Evolutionary conservation across 148 eudicot genomes (phyloP).

Genomic region (Chenopodium quinoa): DNA sequence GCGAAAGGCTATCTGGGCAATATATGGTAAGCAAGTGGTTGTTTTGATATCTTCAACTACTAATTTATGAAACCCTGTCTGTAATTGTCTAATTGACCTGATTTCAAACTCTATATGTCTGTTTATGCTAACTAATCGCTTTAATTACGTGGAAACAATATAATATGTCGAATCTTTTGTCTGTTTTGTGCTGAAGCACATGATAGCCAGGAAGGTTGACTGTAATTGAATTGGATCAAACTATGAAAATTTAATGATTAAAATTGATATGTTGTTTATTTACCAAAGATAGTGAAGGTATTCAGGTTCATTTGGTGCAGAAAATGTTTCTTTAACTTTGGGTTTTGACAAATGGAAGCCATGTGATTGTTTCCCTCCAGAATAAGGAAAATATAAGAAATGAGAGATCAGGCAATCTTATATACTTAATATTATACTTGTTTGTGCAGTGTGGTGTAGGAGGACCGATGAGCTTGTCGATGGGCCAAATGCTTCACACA

Average conservation of each 20-base stretch:
- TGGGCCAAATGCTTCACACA: conserved; percentile 96
- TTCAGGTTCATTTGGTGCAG: not conserved
- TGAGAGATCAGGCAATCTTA: not conserved
- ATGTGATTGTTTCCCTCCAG: not conserved
- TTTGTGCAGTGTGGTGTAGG: conserved; percentile 88
- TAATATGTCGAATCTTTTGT: not conserved
- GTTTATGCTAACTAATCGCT: not conserved
- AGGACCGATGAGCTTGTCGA: conserved; percentile 99
- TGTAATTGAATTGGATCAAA: conserved; percentile 2
- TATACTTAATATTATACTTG: not conserved
- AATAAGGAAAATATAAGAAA: not conserved
- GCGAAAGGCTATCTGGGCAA: conserved; percentile 95
- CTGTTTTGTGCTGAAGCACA: not conserved
- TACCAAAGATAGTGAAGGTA: not conserved
- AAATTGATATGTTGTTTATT: not conserved
- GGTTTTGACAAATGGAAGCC: not conserved
- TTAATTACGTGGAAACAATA: not conserved
- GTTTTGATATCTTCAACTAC: not conserved
- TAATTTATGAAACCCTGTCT: not conserved
- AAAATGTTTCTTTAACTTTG: not conserved
- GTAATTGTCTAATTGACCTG: conserved; percentile 5
- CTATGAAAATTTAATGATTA: not conserved
- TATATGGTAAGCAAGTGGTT: conserved; percentile 58
- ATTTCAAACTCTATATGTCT: not conserved
- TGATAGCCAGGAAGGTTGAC: not conserved